A percentile compares a stretch with the other conserved stretches of the same genome.
These are phyloP conservation scores for Prinsepia uniflora DNA, from an alignment of 306 rosid genomes.

Conservation along the genomic window DNA sequence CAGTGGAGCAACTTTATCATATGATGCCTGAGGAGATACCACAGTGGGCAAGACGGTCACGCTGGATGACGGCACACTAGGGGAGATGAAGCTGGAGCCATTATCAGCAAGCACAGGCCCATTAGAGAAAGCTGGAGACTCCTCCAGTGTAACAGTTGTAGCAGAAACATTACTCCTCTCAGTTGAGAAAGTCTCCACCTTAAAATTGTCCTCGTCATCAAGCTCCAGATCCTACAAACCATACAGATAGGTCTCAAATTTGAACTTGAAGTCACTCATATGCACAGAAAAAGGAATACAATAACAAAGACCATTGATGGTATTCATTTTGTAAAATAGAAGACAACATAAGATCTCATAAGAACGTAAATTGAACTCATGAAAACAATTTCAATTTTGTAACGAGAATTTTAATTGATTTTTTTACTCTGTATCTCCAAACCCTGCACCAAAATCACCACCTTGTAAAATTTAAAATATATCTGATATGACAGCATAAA, in stretches of 20 bases:
- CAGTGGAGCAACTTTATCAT: slow-evolving; percentile 31
- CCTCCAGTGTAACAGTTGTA: slow-evolving; percentile 31
- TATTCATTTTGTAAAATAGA: neutral
- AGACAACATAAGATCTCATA: neutral
- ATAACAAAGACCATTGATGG: neutral
- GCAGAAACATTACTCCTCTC: slow-evolving; percentile 30
- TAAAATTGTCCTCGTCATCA: slow-evolving; percentile 48
- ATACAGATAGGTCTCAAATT: neutral
- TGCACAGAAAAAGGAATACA: too few relatives aligned
- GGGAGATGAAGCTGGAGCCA: slow-evolving; percentile 23
- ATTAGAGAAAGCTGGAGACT: slow-evolving; percentile 30
- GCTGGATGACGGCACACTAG: slow-evolving; percentile 24
- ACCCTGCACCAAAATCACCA: neutral
- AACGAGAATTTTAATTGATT: neutral
- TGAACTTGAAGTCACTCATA: neutral
- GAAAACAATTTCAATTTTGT: neutral
- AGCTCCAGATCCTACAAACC: slow-evolving; percentile 61
- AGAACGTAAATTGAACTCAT: neutral
- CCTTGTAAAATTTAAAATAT: neutral
- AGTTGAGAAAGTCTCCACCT: slow-evolving; percentile 22
- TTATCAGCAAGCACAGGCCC: slow-evolving; percentile 38
- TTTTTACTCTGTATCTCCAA: neutral
- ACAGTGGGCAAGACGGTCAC: slow-evolving; percentile 23
- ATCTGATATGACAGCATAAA: neutral
- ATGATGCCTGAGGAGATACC: slow-evolving; percentile 26